These are phyloP conservation scores for Cryoendolithus antarcticus DNA, from an alignment of 2,329 filamentous ascomycete genomes.

Conservation along the genomic window DNA sequence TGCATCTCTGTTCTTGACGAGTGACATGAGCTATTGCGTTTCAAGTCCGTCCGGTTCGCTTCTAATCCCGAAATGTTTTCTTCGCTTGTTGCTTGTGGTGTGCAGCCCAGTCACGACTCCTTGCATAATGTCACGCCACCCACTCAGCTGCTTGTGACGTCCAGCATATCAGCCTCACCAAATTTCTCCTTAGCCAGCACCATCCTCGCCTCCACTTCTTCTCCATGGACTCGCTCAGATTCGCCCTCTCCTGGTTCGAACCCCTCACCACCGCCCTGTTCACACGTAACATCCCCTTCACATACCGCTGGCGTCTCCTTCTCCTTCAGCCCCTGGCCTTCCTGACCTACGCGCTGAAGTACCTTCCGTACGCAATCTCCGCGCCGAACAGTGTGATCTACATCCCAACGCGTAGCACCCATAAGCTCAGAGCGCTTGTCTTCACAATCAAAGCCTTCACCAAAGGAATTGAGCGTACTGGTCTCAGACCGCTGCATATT, in stretches of 20 bases:
- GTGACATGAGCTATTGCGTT: no score
- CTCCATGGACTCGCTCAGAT: conserved; percentile 1
- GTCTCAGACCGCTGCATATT: conserved; percentile 30
- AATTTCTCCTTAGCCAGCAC: no score
- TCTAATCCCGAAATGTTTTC: no score
- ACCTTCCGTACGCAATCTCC: conserved; percentile 26
- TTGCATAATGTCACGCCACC: no score
- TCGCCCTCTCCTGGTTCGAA: conserved; percentile 2
- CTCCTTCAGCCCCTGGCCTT: conserved; percentile 31
- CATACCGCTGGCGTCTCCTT: conserved; percentile 33
- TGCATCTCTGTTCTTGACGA: no score
- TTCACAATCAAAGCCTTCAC: conserved; percentile 17
- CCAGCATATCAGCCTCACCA: no score
- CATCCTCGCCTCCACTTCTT: background rate
- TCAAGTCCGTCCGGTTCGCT: no score
- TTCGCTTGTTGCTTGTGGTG: no score
- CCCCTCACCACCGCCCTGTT: conserved; percentile 20
- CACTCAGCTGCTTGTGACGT: no score
- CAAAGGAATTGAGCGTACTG: background rate
- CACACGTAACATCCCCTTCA: conserved; percentile 25
- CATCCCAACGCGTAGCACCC: conserved; percentile 20
- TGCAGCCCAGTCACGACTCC: no score
- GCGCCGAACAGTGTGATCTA: conserved; percentile 24
- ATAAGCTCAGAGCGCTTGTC: conserved; percentile 23
- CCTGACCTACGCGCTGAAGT: conserved; percentile 27